Evolutionary conservation across 768 basidiomycete genomes (phyloP).

Genomic region (Suillus luteus): DNA sequence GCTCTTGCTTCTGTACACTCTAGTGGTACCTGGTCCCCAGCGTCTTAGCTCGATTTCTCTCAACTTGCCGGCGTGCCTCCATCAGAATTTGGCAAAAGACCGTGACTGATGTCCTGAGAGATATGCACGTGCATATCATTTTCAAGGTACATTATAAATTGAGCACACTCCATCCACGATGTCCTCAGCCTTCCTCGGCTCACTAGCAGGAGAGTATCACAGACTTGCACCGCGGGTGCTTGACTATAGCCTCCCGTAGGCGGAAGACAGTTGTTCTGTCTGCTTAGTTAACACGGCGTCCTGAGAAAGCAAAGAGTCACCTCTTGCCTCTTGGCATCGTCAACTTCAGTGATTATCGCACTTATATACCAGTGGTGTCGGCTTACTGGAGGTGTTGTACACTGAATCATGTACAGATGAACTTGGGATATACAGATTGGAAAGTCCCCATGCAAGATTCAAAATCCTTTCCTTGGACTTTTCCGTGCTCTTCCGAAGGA

Average conservation of each 20-base stretch:
- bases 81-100: not conserved
- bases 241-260: slow-evolving; percentile 18
- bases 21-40: not conserved
- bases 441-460: slow-evolving; percentile 63
- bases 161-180: not conserved
- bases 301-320: slow-evolving; percentile 77
- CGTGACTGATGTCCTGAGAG: slow-evolving; percentile 31
- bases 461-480: not conserved
- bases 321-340: slow-evolving; percentile 74
- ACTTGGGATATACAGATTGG: slow-evolving; percentile 72
- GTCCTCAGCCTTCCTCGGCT: not conserved
- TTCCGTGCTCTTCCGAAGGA: slow-evolving; percentile 24
- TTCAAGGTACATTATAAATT: not conserved
- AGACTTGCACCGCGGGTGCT: slow-evolving; percentile 79
- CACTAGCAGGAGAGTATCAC: slow-evolving; percentile 64
- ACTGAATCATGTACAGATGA: slow-evolving; percentile 69
- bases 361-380: slow-evolving; percentile 77
- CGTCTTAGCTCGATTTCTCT: not conserved
- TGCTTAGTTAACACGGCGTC: slow-evolving; percentile 47
- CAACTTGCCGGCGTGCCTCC: not conserved
- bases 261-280: not conserved
- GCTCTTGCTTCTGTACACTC: not conserved
- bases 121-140: not conserved
- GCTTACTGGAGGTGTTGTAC: slow-evolving; percentile 69
- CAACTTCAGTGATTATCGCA: slow-evolving; percentile 72